Conservation (phyloP, 805 yeast species). For the Ogataea zsoltii region DNA sequence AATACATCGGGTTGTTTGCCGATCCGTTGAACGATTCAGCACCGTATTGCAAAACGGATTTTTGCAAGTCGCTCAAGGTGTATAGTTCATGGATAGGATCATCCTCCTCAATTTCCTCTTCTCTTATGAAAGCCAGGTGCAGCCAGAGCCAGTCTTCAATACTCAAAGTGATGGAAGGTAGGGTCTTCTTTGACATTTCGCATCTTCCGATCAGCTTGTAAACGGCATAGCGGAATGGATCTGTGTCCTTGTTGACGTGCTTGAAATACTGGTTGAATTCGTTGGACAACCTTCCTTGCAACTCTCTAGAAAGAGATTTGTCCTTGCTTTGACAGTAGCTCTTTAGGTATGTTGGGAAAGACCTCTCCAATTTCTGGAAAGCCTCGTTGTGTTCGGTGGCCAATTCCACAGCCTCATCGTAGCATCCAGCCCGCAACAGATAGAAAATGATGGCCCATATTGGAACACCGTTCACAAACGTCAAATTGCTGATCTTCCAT, state of each 20-base stretch:
- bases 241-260: constrained; percentile 59
- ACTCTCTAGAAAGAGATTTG: constrained; percentile 60
- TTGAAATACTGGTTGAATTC: constrained; percentile 88
- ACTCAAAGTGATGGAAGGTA: constrained; percentile 70
- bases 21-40: constrained; percentile 66
- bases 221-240: constrained; percentile 87
- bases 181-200: constrained; percentile 61
- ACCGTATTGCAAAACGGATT: constrained; percentile 70
- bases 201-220: constrained; percentile 94
- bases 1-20: constrained; percentile 65
- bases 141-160: constrained; percentile 98
- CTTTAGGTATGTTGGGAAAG: constrained; percentile 77
- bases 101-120: constrained; percentile 39
- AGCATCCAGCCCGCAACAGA: constrained; percentile 79
- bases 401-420: constrained; percentile 73
- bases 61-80: constrained; percentile 72
- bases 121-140: constrained; percentile 75
- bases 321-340: constrained; percentile 62
- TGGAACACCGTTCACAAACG: constrained; percentile 78
- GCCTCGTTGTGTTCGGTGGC: constrained; percentile 63
- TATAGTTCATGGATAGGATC: constrained; percentile 66
- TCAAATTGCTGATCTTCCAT: constrained; percentile 55
- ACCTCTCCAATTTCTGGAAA: constrained; percentile 81
- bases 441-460: constrained; percentile 94
- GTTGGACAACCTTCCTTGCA: constrained; percentile 65